Base-by-base conservation (phyloP, 202 grass and related monocot species). In the Setaria viridis region DNA sequence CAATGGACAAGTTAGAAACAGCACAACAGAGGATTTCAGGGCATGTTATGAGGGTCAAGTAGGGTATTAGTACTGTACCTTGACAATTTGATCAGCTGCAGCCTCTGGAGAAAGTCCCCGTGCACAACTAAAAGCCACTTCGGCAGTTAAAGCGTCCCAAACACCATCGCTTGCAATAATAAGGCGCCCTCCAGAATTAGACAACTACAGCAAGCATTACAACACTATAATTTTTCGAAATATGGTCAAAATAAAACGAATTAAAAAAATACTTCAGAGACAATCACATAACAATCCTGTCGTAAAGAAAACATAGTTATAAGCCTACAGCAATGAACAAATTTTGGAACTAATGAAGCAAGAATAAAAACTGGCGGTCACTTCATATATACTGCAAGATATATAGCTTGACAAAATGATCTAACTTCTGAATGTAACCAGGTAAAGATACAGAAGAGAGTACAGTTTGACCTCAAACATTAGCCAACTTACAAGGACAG, bases 121-220 rank as follows among this genome's bases (percentile, higher is more conserved):
- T 73, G 90, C 90, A 69, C 91, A 96, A 85, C 60, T 93, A 79
- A 96, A 86, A 80, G 94, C 90, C 65, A 49, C 81, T 87, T 96
- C 93, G 7, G 64, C 81, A 74, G 68, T 88, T 74, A 99, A 94
- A 79, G 90, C 88, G 63, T 99, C 97, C 97, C 97, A 99, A 37
- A 99, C 97, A 62, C 97, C 97, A 29, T 99, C 97, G 80, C 97
- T 99, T 89, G 93, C 92, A 81, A 99, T 81, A 62, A 97, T 93
- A 68, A 99, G 80, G 43, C 94, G 89, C 53, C 94, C 92, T 77
- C 97, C 94, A 66, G 87, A 60, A 80, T 71, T 90, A 77, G 97
- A 97, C 86, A 99, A 74, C 97, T 99, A 56, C 32, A 86, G 39
- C 1, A 82, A 85, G 16, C 48, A 91, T 76, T 21, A 66, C n/a